phyloP scores from a whole-genome alignment of 2,329 filamentous ascomycete genomes.

The Elsinoe arachidis region DNA sequence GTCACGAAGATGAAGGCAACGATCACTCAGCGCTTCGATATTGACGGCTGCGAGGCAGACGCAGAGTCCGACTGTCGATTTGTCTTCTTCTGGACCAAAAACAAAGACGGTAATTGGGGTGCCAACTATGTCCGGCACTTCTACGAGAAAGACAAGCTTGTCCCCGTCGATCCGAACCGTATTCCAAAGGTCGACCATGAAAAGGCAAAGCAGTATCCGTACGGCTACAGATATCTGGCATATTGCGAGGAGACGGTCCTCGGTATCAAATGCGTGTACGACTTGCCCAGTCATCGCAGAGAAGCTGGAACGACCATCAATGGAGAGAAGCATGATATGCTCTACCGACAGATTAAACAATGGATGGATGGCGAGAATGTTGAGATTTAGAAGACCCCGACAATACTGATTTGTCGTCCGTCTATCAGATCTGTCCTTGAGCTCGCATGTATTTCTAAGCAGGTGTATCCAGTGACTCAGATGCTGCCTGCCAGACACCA shows the following conservation, averaged over 20 bases:
- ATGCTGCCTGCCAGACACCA: no score
- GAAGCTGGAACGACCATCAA: conserved; percentile 26
- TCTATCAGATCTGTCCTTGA: no score
- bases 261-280: conserved; percentile 36
- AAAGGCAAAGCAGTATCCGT: conserved; percentile 34
- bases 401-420: no score
- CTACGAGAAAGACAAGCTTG: conserved; percentile 47
- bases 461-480: no score
- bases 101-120: conserved; percentile 30
- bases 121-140: conserved; percentile 40
- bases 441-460: no score
- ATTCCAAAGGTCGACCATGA: conserved; percentile 35
- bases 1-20: conserved; percentile 45
- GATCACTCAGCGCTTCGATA: conserved; percentile 41
- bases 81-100: conserved; percentile 20
- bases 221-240: conserved; percentile 39
- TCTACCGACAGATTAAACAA: conserved; percentile 37
- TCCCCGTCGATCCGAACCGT: conserved; percentile 36
- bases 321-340: conserved; percentile 38
- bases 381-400: not conserved
- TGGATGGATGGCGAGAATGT: conserved; percentile 36
- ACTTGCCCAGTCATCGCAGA: conserved; percentile 39
- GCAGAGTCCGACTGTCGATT: conserved; percentile 38
- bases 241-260: conserved; percentile 40
- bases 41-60: conserved; percentile 37